phyloP scores from a whole-genome alignment of 805 yeast genomes.

The Saccharomycopsis fermentans region DNA sequence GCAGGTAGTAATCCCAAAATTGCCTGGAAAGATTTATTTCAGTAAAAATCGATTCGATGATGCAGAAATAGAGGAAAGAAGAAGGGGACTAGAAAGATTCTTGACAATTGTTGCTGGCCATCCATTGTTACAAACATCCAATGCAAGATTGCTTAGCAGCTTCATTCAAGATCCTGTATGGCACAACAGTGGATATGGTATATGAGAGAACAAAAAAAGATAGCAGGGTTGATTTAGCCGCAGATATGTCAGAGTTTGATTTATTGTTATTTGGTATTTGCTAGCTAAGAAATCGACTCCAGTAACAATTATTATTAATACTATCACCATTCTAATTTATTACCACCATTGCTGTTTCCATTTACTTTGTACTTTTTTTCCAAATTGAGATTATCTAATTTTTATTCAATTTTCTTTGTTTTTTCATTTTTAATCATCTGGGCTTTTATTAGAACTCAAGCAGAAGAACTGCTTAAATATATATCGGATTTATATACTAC shows the following conservation, averaged over 20 bases:
- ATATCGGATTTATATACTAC: too few relatives aligned
- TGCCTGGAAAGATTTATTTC: conserved; percentile 80
- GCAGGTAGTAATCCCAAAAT: conserved; percentile 71
- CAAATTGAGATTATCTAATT: neutral
- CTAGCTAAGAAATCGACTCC: too few relatives aligned
- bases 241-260: too few relatives aligned
- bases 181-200: conserved; percentile 34
- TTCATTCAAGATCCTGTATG: conserved; percentile 83
- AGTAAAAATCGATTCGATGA: conserved; percentile 67
- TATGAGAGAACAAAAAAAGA: too few relatives aligned
- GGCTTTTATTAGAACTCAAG: too few relatives aligned
- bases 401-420: too few relatives aligned
- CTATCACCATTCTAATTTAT: neutral
- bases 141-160: conserved; percentile 63
- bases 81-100: conserved; percentile 77
- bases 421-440: too few relatives aligned
- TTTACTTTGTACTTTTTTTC: neutral
- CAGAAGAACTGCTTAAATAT: too few relatives aligned
- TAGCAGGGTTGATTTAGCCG: too few relatives aligned
- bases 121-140: conserved; percentile 76
- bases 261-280: too few relatives aligned
- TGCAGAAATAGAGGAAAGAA: conserved; percentile 70
- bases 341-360: neutral
- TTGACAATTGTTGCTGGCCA: conserved; percentile 78
- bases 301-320: neutral